phyloP scores from a whole-genome alignment of 202 grass and related monocot species.

The Schoenoplectus triqueter region DNA sequence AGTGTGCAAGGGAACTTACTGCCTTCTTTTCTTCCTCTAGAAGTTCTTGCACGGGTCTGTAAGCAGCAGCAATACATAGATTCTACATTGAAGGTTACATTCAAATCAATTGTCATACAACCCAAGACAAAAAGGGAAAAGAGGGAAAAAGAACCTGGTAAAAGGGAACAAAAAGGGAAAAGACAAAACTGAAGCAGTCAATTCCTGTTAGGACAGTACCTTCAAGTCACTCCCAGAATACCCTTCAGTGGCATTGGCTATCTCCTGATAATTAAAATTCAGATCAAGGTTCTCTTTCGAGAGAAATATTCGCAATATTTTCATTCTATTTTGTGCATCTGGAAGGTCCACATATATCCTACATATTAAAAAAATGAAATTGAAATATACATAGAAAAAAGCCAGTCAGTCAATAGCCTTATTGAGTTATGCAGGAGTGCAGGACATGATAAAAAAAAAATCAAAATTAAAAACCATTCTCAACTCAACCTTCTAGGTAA shows the following conservation, averaged over 20 bases:
- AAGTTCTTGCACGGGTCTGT: conserved; percentile 96
- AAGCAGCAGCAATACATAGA: conserved; percentile 84
- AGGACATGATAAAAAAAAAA: conserved; percentile 30
- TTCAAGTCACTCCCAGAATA: conserved; percentile 97
- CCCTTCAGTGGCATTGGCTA: conserved; percentile 93
- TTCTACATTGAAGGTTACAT: conserved; percentile 63
- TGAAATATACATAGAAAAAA: neutral
- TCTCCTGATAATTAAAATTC: conserved; percentile 74
- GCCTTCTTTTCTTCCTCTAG: conserved; percentile 86
- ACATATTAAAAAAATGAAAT: conserved; percentile 30
- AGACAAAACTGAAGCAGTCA: neutral
- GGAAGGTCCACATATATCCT: conserved; percentile 98
- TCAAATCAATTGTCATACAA: conserved; percentile 32
- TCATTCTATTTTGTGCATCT: conserved; percentile 76
- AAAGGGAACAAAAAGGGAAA: no score
- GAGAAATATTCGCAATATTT: conserved; percentile 93
- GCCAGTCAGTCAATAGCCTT: conserved; percentile 10
- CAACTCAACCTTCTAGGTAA: conserved; percentile 89
- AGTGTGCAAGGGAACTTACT: conserved; percentile 22
- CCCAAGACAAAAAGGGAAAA: conserved; percentile 13
- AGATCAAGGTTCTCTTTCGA: conserved; percentile 86
- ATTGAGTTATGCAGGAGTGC: neutral
- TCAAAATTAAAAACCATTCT: neutral
- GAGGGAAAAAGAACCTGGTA: no score
- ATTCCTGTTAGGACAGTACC: conserved; percentile 47